Percentiles rank a stretch among this genome's conserved stretches.
Conservation (phyloP, 345 rosid species). For the Combretum micranthum region DNA sequence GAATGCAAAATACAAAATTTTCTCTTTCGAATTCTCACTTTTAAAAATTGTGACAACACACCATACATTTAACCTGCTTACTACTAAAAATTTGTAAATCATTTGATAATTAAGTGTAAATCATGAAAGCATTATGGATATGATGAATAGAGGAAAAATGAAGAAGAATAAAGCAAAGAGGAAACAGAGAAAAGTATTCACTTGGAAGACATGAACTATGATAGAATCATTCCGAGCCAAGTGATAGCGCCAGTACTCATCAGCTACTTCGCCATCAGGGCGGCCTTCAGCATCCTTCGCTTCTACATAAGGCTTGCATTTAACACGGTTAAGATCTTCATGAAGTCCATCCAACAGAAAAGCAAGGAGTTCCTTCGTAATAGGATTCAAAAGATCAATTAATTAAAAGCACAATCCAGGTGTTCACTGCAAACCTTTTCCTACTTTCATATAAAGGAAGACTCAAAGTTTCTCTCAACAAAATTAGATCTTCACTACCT, state of each 20-base stretch:
- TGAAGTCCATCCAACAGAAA: slow-evolving; percentile 98
- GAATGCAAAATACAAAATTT: too few species aligned
- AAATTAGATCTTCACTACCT: slow-evolving; percentile 48
- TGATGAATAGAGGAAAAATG: not conserved
- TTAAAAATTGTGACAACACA: too few species aligned
- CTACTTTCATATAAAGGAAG: too few species aligned
- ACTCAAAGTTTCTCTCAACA: slow-evolving; percentile 7
- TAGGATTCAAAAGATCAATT: slow-evolving; percentile 11
- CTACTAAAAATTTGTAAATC: too few species aligned
- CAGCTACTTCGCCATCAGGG: slow-evolving; percentile 82
- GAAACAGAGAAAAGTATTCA: slow-evolving; percentile 32
- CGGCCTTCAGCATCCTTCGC: slow-evolving; percentile 85
- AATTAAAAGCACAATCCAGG: slow-evolving; percentile 8
- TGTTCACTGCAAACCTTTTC: too few species aligned
- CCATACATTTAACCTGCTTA: too few species aligned
- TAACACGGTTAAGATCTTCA: slow-evolving; percentile 96
- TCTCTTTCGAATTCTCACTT: too few species aligned
- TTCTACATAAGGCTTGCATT: slow-evolving; percentile 79
- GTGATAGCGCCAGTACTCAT: slow-evolving; percentile 91
- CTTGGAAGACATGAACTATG: slow-evolving; percentile 88
- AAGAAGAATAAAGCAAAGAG: slow-evolving; percentile 18
- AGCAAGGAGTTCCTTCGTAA: slow-evolving; percentile 77
- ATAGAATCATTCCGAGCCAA: slow-evolving; percentile 87
- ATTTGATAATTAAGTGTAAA: too few species aligned
- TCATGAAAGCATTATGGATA: not conserved